Percentiles rank a stretch among this genome's conserved stretches.
Evolutionary conservation across 768 basidiomycete genomes (phyloP).

Genomic region (Russula earlei): DNA sequence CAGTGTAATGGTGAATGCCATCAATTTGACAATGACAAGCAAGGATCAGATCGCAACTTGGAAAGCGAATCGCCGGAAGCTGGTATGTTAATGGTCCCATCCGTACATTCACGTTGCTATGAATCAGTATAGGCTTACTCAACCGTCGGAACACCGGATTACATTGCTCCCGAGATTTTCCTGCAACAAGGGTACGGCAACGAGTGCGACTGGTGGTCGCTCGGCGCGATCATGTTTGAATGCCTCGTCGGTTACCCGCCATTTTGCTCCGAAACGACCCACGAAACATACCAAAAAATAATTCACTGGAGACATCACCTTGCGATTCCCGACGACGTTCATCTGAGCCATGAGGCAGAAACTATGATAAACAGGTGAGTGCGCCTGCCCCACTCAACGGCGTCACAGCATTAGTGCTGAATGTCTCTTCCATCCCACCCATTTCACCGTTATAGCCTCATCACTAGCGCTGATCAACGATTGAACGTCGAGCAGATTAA

Average conservation of each 20-base stretch:
- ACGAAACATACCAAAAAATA: slow-evolving; percentile 97
- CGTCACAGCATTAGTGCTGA: not conserved
- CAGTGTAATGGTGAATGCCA: slow-evolving; percentile 95
- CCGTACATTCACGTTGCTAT: slow-evolving; percentile 3
- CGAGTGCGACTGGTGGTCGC: slow-evolving; percentile 99
- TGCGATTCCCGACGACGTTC: slow-evolving; percentile 87
- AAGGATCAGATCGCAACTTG: slow-evolving; percentile 95
- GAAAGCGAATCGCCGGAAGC: slow-evolving; percentile 96
- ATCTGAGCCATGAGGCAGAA: slow-evolving; percentile 84
- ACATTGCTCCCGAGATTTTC: slow-evolving; percentile 97
- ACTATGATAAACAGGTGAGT: slow-evolving; percentile 75
- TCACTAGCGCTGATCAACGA: slow-evolving; percentile 76
- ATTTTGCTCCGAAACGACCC: slow-evolving; percentile 93
- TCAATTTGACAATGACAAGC: slow-evolving; percentile 89
- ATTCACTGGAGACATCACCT: slow-evolving; percentile 88
- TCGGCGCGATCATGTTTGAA: slow-evolving; percentile 98
- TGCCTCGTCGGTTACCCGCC: slow-evolving; percentile 95
- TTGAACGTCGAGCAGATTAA: slow-evolving; percentile 81
- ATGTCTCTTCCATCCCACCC: not conserved
- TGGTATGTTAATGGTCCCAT: slow-evolving; percentile 40
- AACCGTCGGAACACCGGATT: slow-evolving; percentile 93
- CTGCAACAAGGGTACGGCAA: slow-evolving; percentile 94
- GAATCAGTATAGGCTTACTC: slow-evolving; percentile 69
- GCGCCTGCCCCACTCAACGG: not conserved
- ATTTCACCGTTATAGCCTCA: slow-evolving; percentile 40